A percentile compares a stretch with the other conserved stretches of the same genome.
Evolutionary conservation across 176 grass and related monocot species (phyloP).

Genomic region (Aegilops tauschii): DNA sequence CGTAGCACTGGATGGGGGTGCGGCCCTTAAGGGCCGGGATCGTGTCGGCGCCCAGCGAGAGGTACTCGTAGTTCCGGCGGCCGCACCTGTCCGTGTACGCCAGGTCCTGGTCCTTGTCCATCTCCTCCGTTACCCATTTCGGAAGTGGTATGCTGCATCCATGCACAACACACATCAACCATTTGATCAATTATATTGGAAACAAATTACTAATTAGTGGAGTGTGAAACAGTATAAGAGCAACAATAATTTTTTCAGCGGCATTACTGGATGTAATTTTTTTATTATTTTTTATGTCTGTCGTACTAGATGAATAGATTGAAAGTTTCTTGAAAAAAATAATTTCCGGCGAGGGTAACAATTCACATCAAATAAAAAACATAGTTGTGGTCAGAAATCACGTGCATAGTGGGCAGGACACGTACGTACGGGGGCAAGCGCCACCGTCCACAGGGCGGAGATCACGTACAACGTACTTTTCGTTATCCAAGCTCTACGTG

Average conservation of each 20-base stretch:
- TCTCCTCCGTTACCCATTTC: constrained; percentile 62
- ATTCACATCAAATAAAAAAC: no score
- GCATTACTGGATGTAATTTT: no score
- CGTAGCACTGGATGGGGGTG: constrained; percentile 61
- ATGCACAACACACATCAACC: no score
- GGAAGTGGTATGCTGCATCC: constrained; percentile 58
- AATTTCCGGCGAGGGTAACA: background rate
- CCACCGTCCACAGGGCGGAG: constrained; percentile 1
- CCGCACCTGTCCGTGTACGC: constrained; percentile 63
- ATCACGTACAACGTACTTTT: background rate
- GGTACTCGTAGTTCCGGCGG: constrained; percentile 64
- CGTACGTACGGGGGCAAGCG: background rate
- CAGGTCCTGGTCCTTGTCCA: constrained; percentile 61
- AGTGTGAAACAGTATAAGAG: no score
- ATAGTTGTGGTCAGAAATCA: background rate
- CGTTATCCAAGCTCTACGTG: background rate
- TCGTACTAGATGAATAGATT: no score
- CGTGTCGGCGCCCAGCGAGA: constrained; percentile 60
- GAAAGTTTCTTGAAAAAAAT: no score
- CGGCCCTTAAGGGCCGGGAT: constrained; percentile 63
- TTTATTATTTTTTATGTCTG: no score
- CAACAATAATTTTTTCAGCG: no score
- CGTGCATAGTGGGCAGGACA: background rate
- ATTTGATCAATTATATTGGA: no score
- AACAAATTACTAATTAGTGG: no score